Conservation (phyloP, 2,329 filamentous ascomycete genomes). For the Fusarium domesticum region DNA sequence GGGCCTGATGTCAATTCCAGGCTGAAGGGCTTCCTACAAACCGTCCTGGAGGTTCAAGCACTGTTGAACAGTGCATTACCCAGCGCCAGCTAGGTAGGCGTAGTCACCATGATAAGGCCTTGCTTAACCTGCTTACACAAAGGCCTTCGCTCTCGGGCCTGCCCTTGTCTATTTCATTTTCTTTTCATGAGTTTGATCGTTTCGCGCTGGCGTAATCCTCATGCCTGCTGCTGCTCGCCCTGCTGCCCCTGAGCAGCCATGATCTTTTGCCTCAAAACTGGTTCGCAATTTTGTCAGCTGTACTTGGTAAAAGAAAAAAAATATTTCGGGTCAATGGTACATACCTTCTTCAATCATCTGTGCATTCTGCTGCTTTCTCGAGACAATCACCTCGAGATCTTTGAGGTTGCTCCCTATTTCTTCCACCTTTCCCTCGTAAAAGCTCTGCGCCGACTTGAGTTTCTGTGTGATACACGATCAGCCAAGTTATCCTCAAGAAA, state of each 20-base stretch:
- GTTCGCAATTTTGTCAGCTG: slow-evolving; percentile 22
- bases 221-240: slow-evolving; percentile 21
- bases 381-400: slow-evolving; percentile 55
- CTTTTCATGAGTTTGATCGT: slow-evolving; percentile 1
- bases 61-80: slow-evolving; percentile 21
- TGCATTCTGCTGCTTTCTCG: slow-evolving; percentile 77
- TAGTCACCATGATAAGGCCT: slow-evolving; percentile 6
- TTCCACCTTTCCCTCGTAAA: slow-evolving; percentile 56
- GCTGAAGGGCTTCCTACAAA: slow-evolving; percentile 31
- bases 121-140: slow-evolving; percentile 5
- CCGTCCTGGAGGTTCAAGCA: slow-evolving; percentile 32
- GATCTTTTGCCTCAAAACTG: slow-evolving; percentile 45
- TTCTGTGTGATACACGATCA: slow-evolving; percentile 37
- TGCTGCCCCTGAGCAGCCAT: slow-evolving; percentile 38
- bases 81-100: slow-evolving; percentile 6
- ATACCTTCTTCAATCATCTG: slow-evolving; percentile 84
- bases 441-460: slow-evolving; percentile 51
- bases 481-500: slow-evolving; percentile 5
- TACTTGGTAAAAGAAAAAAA: slow-evolving; percentile 31
- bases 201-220: slow-evolving; percentile 3
- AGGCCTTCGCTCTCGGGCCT: slow-evolving; percentile 1
- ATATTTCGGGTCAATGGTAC: slow-evolving; percentile 18
- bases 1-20: slow-evolving; percentile 26
- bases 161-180: slow-evolving; percentile 6
- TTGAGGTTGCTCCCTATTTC: slow-evolving; percentile 53